phyloP scores from a whole-genome alignment of 805 yeast species.

The Saccharomycopsis javanensis region DNA sequence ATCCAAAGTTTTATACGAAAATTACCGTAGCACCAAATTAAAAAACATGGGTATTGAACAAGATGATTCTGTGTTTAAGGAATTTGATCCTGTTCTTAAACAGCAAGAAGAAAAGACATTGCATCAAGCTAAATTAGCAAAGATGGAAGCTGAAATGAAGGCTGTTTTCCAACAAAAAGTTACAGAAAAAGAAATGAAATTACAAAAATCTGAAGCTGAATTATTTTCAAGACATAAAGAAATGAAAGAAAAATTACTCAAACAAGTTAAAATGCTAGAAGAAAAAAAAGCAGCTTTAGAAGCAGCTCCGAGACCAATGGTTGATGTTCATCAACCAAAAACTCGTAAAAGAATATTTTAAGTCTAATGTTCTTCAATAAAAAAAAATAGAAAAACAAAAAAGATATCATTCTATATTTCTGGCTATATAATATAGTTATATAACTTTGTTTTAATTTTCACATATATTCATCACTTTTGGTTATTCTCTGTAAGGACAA shows the following conservation, averaged over 20 bases:
- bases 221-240: conserved; percentile 91
- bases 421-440: not conserved
- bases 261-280: conserved; percentile 82
- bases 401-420: conserved; percentile 34
- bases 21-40: conserved; percentile 73
- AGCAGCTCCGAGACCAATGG: conserved; percentile 41
- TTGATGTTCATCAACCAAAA: conserved; percentile 36
- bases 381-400: not conserved
- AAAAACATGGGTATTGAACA: conserved; percentile 78
- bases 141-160: conserved; percentile 95
- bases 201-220: conserved; percentile 95
- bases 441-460: not conserved
- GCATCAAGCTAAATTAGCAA: conserved; percentile 88
- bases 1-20: conserved; percentile 65
- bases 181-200: conserved; percentile 90
- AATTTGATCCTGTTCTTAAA: conserved; percentile 84
- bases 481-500: not conserved
- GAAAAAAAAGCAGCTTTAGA: conserved; percentile 81
- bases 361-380: not conserved
- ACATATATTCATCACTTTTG: not conserved
- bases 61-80: conserved; percentile 87
- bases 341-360: conserved; percentile 67
- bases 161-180: conserved; percentile 94
- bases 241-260: conserved; percentile 87
- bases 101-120: conserved; percentile 89